Conservation (phyloP, 2,329 filamentous ascomycete genomes). For the Botrytis aclada region DNA sequence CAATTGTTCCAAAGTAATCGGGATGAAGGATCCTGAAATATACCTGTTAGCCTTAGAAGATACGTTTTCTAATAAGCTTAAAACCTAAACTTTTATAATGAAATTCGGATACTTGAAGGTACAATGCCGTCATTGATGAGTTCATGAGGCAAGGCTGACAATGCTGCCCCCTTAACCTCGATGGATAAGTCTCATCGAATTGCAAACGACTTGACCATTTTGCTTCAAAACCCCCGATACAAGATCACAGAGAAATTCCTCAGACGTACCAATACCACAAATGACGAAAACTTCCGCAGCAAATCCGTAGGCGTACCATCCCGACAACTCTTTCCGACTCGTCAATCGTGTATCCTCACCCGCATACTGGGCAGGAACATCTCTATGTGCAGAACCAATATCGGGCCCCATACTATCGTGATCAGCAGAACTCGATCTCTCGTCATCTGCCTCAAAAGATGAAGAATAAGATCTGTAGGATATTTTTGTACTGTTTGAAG, state of each 20-base stretch:
- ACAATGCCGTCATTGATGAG: conserved; percentile 13
- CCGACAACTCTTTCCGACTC: conserved; percentile 79
- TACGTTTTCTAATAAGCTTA: neutral
- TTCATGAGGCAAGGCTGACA: neutral
- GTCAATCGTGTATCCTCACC: conserved; percentile 89
- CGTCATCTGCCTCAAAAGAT: conserved; percentile 69
- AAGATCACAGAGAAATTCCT: conserved; percentile 6
- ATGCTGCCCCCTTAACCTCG: neutral
- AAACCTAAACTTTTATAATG: conserved; percentile 15
- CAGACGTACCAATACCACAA: conserved; percentile 71
- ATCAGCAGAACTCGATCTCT: conserved; percentile 48
- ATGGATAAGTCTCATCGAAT: conserved; percentile 1
- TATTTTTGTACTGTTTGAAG: conserved; percentile 45
- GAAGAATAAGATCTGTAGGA: conserved; percentile 57
- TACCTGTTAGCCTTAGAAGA: conserved; percentile 23
- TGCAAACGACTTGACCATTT: neutral
- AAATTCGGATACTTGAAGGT: conserved; percentile 11
- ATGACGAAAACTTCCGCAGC: conserved; percentile 96
- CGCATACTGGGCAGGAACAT: conserved; percentile 54
- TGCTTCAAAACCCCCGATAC: neutral
- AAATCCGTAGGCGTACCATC: conserved; percentile 97
- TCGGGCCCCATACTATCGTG: conserved; percentile 38
- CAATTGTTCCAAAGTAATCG: conserved; percentile 89
- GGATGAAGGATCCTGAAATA: conserved; percentile 79
- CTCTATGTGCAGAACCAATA: conserved; percentile 33